Conservation (phyloP, 1,139 yeast species). For the Nakaseomyces kungkrabaensis region DNA sequence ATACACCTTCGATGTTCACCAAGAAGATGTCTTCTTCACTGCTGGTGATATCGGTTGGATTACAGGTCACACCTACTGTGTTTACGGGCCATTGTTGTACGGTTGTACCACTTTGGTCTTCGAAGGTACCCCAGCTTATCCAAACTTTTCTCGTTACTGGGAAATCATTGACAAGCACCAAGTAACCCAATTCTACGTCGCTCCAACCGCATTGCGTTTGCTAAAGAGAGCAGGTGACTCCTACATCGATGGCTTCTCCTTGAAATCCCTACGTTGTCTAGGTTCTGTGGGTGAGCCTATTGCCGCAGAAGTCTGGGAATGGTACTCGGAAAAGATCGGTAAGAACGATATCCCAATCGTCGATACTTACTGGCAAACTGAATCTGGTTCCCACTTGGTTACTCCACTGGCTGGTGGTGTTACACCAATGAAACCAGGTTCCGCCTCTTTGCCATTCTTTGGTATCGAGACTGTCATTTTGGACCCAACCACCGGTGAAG, state of each 20-base stretch:
- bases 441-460: conserved; percentile 69
- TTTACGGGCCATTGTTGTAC: conserved; percentile 67
- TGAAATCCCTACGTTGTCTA: conserved; percentile 57
- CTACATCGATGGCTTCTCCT: conserved; percentile 52
- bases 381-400: conserved; percentile 65
- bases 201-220: conserved; percentile 80
- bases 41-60: conserved; percentile 91
- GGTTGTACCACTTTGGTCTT: conserved; percentile 79
- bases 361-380: conserved; percentile 83
- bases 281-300: conserved; percentile 92
- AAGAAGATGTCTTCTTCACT: conserved; percentile 62
- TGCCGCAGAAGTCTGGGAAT: conserved; percentile 88
- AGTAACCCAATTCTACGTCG: conserved; percentile 78
- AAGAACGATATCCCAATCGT: conserved; percentile 62
- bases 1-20: conserved; percentile 68
- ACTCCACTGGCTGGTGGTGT: conserved; percentile 54
- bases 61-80: conserved; percentile 77
- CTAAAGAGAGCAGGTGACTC: conserved; percentile 75
- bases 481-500: conserved; percentile 65
- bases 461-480: conserved; percentile 61
- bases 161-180: conserved; percentile 68
- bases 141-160: conserved; percentile 73
- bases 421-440: conserved; percentile 71
- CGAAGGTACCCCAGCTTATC: conserved; percentile 84
- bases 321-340: conserved; percentile 78